Percentiles rank a stretch among this genome's conserved stretches.
Conservation (phyloP, 2,329 filamentous ascomycete genomes). For the Teratosphaeria epicoccoides region DNA sequence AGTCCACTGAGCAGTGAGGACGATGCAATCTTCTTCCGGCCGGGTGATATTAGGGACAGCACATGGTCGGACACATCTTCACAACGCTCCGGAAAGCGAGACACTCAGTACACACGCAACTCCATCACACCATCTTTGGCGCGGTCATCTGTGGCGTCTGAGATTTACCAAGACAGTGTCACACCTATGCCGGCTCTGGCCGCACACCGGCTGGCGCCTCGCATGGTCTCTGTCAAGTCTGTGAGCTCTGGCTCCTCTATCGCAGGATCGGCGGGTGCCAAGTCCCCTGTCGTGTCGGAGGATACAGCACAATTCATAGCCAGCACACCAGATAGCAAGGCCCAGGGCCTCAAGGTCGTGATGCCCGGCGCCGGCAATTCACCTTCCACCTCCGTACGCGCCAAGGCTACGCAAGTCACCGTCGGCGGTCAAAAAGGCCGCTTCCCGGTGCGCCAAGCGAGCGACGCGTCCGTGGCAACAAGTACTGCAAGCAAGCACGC, state of each 20-base stretch:
- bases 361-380: slow-evolving; percentile 27
- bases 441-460: slow-evolving; percentile 19
- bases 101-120: slow-evolving; percentile 32
- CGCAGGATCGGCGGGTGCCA: slow-evolving; percentile 1
- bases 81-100: slow-evolving; percentile 28
- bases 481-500: slow-evolving; percentile 13
- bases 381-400: slow-evolving; percentile 23
- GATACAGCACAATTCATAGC: background rate
- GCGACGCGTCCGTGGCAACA: slow-evolving; percentile 12
- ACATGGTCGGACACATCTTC: slow-evolving; percentile 70
- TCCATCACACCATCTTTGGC: slow-evolving; percentile 41
- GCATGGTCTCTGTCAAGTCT: slow-evolving; percentile 80
- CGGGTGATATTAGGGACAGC: slow-evolving; percentile 79
- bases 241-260: slow-evolving; percentile 7
- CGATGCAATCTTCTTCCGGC: slow-evolving; percentile 89
- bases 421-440: slow-evolving; percentile 27
- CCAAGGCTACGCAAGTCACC: slow-evolving; percentile 36
- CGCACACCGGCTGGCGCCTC: slow-evolving; percentile 76
- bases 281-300: background rate
- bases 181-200: slow-evolving; percentile 73
- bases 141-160: slow-evolving; percentile 64
- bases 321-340: slow-evolving; percentile 4
- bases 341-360: slow-evolving; percentile 24
- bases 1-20: slow-evolving; percentile 42
- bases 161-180: slow-evolving; percentile 85